Base-by-base conservation (phyloP, 768 basidiomycete genomes). In the Paxillus ammoniavirescens region DNA sequence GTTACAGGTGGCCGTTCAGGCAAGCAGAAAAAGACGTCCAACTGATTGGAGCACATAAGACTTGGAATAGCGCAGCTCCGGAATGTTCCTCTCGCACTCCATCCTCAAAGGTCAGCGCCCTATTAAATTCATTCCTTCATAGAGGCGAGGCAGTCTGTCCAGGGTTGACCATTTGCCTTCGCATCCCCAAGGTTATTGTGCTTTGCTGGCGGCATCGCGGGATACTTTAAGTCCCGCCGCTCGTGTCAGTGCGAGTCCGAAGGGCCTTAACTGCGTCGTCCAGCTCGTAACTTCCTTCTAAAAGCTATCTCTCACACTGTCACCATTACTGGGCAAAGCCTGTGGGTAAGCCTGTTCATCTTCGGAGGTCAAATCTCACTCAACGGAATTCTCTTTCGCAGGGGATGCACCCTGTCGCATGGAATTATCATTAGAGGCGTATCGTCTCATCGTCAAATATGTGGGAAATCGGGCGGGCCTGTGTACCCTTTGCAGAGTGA, bases 371-470 rank as follows among this genome's bases (percentile, higher is more conserved):
- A 31, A 33, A 2, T 1, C 52, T 51, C 8, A 47, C 40, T 33
- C 38, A 14, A 61, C 37, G 5, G 23, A 18, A 31, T 18, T 2
- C 14, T 28, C 8, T 21, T 31, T 43, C 36, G 17, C 14, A 67
- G 57, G 65, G 54, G 70, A 81, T 81, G 78, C 72, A 56, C 56
- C 58, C 53, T 55, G 49, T 58, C 75, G 69, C 61, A 85, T 85
- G 86, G 80, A 80, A 62, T 64, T 83, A 56, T 80, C 84, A 55
- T 70, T 76, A 67, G 83, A 85, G 74, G 76, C 74, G 48, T 83
- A 79, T 72, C 77, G 75, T 69, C 75, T 76, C 62, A 80, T 87
- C 62, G 79, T 80, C 41, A 76, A 75, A 61, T 62, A 79, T 68
- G 74, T 82, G 57, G 73, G 67, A 50, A 80, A 67, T 59, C 80